Conservation (phyloP, 768 basidiomycete species). For the Pholiota microspora region DNA sequence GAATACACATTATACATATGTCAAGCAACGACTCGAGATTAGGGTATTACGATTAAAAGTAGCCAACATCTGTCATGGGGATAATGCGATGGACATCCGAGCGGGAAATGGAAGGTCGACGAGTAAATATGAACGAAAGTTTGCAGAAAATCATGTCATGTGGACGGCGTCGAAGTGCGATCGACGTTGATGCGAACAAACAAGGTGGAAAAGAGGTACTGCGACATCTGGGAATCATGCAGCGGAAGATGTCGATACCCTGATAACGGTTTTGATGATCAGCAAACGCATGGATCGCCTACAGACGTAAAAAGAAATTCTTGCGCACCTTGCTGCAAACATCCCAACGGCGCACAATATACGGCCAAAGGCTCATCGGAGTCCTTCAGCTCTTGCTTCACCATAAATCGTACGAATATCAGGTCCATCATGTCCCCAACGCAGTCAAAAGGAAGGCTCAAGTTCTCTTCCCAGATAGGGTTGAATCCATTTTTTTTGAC, state of each 20-base stretch:
- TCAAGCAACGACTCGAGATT: neutral
- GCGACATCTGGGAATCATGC: conserved; percentile 83
- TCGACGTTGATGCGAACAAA: conserved; percentile 68
- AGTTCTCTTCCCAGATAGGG: conserved; percentile 77
- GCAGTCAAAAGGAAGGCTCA: conserved; percentile 74
- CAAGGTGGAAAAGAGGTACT: conserved; percentile 91
- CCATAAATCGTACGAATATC: conserved; percentile 78
- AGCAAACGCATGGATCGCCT: neutral
- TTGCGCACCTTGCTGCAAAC: conserved; percentile 74
- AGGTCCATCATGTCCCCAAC: conserved; percentile 73
- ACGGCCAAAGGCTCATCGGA: conserved; percentile 62
- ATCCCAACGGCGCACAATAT: conserved; percentile 71
- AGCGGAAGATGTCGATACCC: conserved; percentile 91
- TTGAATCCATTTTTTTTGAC: conserved; percentile 93
- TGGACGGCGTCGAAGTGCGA: neutral
- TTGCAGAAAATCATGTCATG: neutral
- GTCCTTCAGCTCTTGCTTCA: conserved; percentile 57
- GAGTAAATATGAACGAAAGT: conserved; percentile 29
- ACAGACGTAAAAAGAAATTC: conserved; percentile 12
- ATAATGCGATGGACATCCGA: neutral
- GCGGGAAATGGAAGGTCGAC: neutral
- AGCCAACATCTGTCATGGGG: neutral
- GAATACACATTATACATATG: neutral
- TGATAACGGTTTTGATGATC: conserved; percentile 22
- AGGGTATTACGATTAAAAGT: neutral